Conservation (phyloP, 306 rosid genomes). For the Fragaria vesca region DNA sequence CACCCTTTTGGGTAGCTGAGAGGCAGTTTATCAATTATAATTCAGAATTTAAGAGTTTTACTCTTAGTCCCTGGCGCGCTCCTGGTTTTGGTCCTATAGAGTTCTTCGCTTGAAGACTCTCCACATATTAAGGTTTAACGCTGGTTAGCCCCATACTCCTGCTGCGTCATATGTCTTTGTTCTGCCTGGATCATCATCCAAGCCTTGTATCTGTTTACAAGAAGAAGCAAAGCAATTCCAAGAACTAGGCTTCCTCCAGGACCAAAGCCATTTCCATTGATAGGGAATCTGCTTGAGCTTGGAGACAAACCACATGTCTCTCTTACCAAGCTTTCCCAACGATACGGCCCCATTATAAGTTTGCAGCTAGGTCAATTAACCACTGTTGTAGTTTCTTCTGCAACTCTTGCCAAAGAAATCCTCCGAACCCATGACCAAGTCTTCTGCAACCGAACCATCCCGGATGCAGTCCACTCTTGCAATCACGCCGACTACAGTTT, state of each 20-base stretch:
- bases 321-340: slow-evolving; percentile 34
- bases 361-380: slow-evolving; percentile 49
- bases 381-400: slow-evolving; percentile 44
- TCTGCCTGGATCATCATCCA: slow-evolving; percentile 16
- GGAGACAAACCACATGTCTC: slow-evolving; percentile 56
- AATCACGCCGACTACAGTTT: slow-evolving; percentile 30
- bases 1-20: too few relatives aligned
- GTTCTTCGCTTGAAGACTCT: too few relatives aligned
- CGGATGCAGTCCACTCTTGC: slow-evolving; percentile 21
- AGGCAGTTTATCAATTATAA: too few relatives aligned
- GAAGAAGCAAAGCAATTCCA: not conserved
- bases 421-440: slow-evolving; percentile 48
- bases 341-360: slow-evolving; percentile 50
- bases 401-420: slow-evolving; percentile 32
- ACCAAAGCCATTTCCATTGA: slow-evolving; percentile 36
- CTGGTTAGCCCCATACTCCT: too few relatives aligned
- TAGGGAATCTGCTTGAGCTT: slow-evolving; percentile 51
- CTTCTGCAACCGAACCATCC: slow-evolving; percentile 38
- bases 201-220: not conserved
- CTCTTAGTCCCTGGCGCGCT: too few relatives aligned
- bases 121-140: too few relatives aligned
- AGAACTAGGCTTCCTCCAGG: slow-evolving; percentile 51
- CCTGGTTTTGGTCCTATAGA: too few relatives aligned
- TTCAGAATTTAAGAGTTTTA: too few relatives aligned
- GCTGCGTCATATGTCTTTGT: not conserved